Evolutionary conservation across 495 filamentous ascomycete species (phyloP).

Genomic region (Staphylotrichum longicolle): DNA sequence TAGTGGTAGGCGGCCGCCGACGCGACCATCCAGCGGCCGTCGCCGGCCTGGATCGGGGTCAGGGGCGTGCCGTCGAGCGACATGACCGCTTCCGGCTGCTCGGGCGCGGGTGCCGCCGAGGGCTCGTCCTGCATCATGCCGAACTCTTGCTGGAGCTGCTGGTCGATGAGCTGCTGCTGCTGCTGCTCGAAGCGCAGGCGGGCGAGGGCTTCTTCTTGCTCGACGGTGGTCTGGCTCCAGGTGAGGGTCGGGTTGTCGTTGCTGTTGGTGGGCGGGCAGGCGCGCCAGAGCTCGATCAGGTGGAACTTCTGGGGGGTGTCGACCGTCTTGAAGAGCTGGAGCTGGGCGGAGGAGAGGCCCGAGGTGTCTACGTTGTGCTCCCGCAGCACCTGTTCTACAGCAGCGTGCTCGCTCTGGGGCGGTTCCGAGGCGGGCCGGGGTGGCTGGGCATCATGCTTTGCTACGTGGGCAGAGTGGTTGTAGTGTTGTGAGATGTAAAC

Average conservation of each 20-base stretch:
- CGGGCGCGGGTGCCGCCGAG: not conserved
- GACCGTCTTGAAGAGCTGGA: slow-evolving; percentile 60
- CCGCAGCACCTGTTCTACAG: slow-evolving; percentile 39
- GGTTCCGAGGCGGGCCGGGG: slow-evolving; percentile 50
- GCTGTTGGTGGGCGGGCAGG: slow-evolving; percentile 49
- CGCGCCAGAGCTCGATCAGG: slow-evolving; percentile 65
- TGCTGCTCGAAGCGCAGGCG: slow-evolving; percentile 53
- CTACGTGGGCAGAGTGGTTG: slow-evolving; percentile 64
- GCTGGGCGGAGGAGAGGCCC: slow-evolving; percentile 55
- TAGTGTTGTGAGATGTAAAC: slow-evolving; percentile 74
- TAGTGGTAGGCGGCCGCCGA: slow-evolving; percentile 23
- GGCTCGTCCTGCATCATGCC: slow-evolving; percentile 26
- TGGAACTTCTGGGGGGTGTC: slow-evolving; percentile 56
- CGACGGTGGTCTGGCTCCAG: slow-evolving; percentile 48
- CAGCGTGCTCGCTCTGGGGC: slow-evolving; percentile 43
- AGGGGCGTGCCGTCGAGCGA: slow-evolving; percentile 51
- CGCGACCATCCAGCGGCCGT: slow-evolving; percentile 48
- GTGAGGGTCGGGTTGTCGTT: slow-evolving; percentile 43
- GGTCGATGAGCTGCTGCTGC: slow-evolving; percentile 29
- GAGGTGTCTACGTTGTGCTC: slow-evolving; percentile 55
- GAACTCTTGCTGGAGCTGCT: slow-evolving; percentile 29
- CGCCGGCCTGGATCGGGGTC: slow-evolving; percentile 49
- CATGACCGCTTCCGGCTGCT: slow-evolving; percentile 32
- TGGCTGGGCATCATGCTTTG: slow-evolving; percentile 30
- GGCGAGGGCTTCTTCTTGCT: slow-evolving; percentile 51